Evolutionary conservation across 805 yeast genomes (phyloP), one percentile per base, ranked within the genome.

Genomic region (Ogataea sp.): DNA sequence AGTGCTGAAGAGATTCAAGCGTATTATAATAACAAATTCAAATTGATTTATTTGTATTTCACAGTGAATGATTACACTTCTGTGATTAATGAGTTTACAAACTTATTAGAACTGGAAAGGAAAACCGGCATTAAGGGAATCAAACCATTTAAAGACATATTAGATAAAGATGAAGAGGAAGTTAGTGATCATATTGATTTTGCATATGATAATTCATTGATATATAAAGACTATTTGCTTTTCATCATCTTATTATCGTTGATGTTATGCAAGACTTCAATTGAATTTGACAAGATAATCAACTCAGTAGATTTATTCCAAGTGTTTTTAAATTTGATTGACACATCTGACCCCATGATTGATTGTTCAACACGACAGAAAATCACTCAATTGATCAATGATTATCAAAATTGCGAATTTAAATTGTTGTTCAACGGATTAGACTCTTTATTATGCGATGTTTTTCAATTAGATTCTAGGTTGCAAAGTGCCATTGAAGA

Each of bases 21-120:
- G 4, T 59, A 55, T 40, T 60, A 56, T 55, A 52, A 47, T 14
- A 51, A 61, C 25, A 47, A 56, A 16, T 58, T 60, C 59, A 43
- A 47, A 30, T 31, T 56, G 15, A 11, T 59, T 6, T 56, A 52
- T 32, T 50, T 53, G 1, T 32, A 41, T 18, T 61, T 57, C 40
- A 39, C 49, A 20, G 39, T 43, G 16, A 48, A 47, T 34, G 49
- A 56, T 38, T 60, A 54, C 32, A 34, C 38, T 4, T 34, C 35
- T 1, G 58, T 53, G 26, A 50, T 51, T 17, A 46, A 46, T 3
- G 26, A 48, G 9, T 51, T 51, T 38, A 46, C 48, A 5, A 33
- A 24, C 6, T 34, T 55, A 3, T 7, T 46, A 15, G 11, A 30
- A 15, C 17, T 20, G 14, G 34, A 32, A 20, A 32, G n/a, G 14